Base-by-base conservation (phyloP, 306 rosid species). In the Fagus sylvatica region DNA sequence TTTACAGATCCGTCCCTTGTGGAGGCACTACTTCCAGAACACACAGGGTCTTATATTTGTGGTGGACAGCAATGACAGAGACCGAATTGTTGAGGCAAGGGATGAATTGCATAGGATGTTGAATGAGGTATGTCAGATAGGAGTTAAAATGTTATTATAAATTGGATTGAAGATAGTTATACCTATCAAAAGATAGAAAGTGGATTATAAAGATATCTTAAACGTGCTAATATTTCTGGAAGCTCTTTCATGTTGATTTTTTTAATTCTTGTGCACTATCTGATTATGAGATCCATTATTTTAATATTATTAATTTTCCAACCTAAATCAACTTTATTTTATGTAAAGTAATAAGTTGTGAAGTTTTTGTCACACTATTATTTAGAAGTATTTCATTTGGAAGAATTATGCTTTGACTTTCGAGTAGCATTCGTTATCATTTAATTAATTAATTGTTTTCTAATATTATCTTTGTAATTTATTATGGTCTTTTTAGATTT, bases 11-110 rank as follows among this genome's bases (percentile, higher is more conserved):
- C 99, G 99, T 73, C 99, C 99, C 66, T 72, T 96, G 93, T 96
- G 99, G 99, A 96, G 99, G 99, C 99, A 96, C 84, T 96, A 96
- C 85, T 96, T 96, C 87, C 99, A 96, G 85, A 96, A 96, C 93
- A 96, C 99, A 10, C 99, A 96, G 80, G 99, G 99, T 88, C 98
- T 96, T 84, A 96, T 96, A 12, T 96, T 96, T 73, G 99, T 96
- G 75, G 99, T 96, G 69, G 99, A 96, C 87, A 96, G 99, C 90
- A 96, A 96, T 81, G 99, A 96, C 80, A 90, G 99, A 88, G 99
- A 96, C 84, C 91, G 99, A 80, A 93, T 96, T 88, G 99, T 96
- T 85, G 99, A 96, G 88, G 99, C 99, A 41, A 91, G 98, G 82
- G 99, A 96, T 83, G 99, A 96, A 82, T 85, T 96, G 74, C 99